Evolutionary conservation across 2,329 filamentous ascomycete species (phyloP).

Genomic region (Alternaria triticina): DNA sequence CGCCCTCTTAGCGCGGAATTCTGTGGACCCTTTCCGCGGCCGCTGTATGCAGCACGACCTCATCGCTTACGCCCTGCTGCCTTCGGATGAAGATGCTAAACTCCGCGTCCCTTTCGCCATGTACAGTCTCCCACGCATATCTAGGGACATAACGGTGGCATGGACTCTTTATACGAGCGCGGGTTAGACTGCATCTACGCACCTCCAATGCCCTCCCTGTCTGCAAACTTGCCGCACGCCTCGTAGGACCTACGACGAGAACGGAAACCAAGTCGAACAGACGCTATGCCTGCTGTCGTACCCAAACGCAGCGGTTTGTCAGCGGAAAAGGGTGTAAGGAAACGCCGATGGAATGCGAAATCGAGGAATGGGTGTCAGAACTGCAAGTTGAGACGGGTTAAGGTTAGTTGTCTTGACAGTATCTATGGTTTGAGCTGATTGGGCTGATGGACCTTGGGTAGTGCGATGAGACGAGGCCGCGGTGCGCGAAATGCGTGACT

Average conservation of each 20-base stretch:
- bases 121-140: neutral
- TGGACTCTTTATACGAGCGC: neutral
- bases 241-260: neutral
- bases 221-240: neutral
- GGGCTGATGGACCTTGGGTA: slow-evolving; percentile 25
- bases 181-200: neutral
- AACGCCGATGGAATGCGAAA: slow-evolving; percentile 52
- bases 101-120: neutral
- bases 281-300: slow-evolving; percentile 24
- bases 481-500: slow-evolving; percentile 56
- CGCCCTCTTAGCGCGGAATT: neutral
- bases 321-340: neutral
- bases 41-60: neutral
- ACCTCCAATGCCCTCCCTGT: neutral
- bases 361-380: slow-evolving; percentile 63
- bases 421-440: neutral
- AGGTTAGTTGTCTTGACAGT: slow-evolving; percentile 48
- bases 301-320: neutral
- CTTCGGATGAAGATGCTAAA: neutral
- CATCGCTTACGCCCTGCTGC: neutral
- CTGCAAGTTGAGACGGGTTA: slow-evolving; percentile 62
- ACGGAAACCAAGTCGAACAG: neutral
- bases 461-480: slow-evolving; percentile 62
- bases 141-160: neutral
- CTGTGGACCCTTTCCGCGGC: neutral